Evolutionary conservation across 176 grass and related monocot genomes (phyloP).

Genomic region (Metroxylon sagu): DNA sequence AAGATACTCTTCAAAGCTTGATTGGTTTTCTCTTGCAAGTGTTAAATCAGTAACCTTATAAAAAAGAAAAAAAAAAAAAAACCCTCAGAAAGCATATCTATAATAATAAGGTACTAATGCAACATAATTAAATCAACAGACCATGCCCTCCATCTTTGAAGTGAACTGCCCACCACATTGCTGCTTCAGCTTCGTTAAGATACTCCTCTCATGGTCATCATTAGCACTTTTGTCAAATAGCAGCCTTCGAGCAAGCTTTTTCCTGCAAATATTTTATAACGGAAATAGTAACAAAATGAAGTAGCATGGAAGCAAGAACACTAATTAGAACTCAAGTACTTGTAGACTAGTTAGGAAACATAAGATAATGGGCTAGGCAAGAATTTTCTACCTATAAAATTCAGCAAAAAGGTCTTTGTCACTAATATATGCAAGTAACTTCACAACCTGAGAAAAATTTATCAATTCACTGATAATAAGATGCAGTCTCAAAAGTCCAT

Average conservation of each 20-base stretch:
- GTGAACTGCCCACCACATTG: constrained; percentile 85
- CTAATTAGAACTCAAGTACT: no score
- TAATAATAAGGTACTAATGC: constrained; percentile 2
- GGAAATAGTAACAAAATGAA: background rate
- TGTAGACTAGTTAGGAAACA: no score
- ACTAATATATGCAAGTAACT: constrained; percentile 81
- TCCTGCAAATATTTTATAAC: constrained; percentile 6
- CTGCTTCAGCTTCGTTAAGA: constrained; percentile 72
- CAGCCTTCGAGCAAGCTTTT: constrained; percentile 44
- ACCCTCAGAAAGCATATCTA: background rate
- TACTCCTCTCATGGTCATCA: constrained; percentile 71
- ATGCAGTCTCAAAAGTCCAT: no score
- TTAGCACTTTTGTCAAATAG: constrained; percentile 49
- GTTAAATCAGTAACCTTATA: constrained; percentile 68
- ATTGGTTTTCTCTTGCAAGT: constrained; percentile 75
- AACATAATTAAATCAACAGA: constrained; percentile 35
- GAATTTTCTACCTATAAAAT: constrained; percentile 58
- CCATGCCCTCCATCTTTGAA: constrained; percentile 82
- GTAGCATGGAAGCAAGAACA: background rate
- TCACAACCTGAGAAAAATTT: constrained; percentile 55
- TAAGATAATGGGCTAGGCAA: no score
- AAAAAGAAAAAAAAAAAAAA: background rate
- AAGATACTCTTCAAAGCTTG: constrained; percentile 76
- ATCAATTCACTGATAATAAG: background rate
- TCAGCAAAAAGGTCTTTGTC: constrained; percentile 97